Conservation (phyloP, 2,329 filamentous ascomycete species). For the Fusarium lateritium region DNA sequence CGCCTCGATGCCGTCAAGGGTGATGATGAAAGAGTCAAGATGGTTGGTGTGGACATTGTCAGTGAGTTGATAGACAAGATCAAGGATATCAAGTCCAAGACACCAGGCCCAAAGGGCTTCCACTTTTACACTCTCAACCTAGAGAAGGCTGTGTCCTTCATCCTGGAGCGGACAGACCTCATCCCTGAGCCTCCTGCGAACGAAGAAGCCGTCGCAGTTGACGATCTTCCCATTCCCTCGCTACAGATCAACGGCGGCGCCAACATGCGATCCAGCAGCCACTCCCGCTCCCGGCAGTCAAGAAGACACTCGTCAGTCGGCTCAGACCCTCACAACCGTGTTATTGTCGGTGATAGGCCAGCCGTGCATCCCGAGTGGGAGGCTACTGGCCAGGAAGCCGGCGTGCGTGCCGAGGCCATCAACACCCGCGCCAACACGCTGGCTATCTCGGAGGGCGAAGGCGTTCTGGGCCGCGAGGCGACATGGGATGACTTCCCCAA, state of each 20-base stretch:
- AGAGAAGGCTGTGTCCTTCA: conserved; percentile 95
- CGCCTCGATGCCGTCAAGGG: conserved; percentile 81
- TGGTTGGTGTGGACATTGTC: conserved; percentile 84
- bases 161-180: conserved; percentile 86
- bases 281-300: conserved; percentile 55
- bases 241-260: conserved; percentile 65
- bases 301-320: conserved; percentile 84
- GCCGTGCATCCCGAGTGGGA: conserved; percentile 76
- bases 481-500: conserved; percentile 99
- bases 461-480: conserved; percentile 89
- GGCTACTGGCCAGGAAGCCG: conserved; percentile 82
- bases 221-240: conserved; percentile 51
- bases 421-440: conserved; percentile 88
- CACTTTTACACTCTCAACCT: conserved; percentile 98
- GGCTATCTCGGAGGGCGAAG: conserved; percentile 94
- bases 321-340: conserved; percentile 87
- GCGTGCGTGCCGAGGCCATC: conserved; percentile 79
- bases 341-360: conserved; percentile 80
- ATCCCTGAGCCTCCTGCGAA: conserved; percentile 76
- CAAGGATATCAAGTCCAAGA: conserved; percentile 72
- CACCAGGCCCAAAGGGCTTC: conserved; percentile 80
- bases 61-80: conserved; percentile 87
- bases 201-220: conserved; percentile 67
- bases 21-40: conserved; percentile 87
- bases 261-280: conserved; percentile 52